Evolutionary conservation across 148 eudicot genomes (phyloP), one percentile per base, ranked within the genome.

Genomic region (Silene conica): DNA sequence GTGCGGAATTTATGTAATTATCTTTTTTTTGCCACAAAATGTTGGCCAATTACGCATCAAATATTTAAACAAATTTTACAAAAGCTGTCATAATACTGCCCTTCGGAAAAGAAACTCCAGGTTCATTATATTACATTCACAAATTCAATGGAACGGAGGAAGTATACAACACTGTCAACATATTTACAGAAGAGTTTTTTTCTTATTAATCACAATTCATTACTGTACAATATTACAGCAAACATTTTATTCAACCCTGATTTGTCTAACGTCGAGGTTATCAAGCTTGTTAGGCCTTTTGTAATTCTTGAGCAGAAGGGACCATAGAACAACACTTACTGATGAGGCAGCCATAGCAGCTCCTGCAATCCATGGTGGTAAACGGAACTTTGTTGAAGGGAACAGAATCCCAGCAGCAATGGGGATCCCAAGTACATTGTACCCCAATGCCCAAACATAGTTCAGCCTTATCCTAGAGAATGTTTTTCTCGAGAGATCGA

Each of bases 261-360:
- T 82, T 65, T 83, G 88, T 73, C 77, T 72, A 6, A 90, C 77
- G 41, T 85, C 87, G 38, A 87, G 81, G 52, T 80, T 79, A 67
- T 90, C 86, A 59, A 92, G 75, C 76, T 69, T 82, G 73, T 84
- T 89, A 6, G 97, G 97, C 52, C 92, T 87, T 71, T 41, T 86
- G 82, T 96, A 96, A 64, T 89, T 80, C 84, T 86, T 96, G 81
- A 96, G 81, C 87, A 96, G 72, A 18, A 96, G 88, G 14, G 99
- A 96, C 85, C 94, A 87, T 73, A 96, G 89, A 45, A 96, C 99
- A n/a, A 96, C 97, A 58, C 97, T 96, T 3, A 96, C 96, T 0
- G 97, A 96, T 19, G 99, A 96, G 34, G 99, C 99, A 5, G 99
- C 99, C 99, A 96, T 96, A 6, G 99, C 99, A 28, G 92, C 99